Percentiles rank a stretch among this genome's conserved stretches.
phyloP scores from a whole-genome alignment of 768 basidiomycete species.

The Lentinus brumalis region DNA sequence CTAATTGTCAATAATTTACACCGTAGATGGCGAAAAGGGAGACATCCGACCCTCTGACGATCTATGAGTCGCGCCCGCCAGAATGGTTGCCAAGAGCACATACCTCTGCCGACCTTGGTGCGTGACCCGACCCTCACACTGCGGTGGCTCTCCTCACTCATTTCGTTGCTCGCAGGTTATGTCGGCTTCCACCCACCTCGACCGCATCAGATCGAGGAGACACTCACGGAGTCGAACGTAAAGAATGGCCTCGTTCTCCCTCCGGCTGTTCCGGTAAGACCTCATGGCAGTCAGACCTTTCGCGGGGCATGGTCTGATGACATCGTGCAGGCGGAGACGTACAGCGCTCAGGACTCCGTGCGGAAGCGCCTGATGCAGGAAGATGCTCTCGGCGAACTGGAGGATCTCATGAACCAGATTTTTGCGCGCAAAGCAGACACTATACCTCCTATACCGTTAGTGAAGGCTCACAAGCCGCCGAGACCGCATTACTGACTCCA shows the following conservation, averaged over 20 bases:
- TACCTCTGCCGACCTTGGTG: conserved; percentile 69
- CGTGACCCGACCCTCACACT: conserved; percentile 18
- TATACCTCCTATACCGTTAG: conserved; percentile 66
- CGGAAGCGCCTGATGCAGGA: conserved; percentile 52
- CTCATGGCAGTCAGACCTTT: conserved; percentile 6
- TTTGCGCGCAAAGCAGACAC: conserved; percentile 63
- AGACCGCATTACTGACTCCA: background rate
- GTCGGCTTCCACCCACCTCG: conserved; percentile 76
- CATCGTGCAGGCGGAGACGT: conserved; percentile 56
- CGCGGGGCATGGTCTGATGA: background rate
- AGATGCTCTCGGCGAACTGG: conserved; percentile 58
- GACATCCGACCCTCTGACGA: conserved; percentile 38
- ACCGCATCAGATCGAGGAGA: conserved; percentile 74
- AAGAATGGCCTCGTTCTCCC: conserved; percentile 63
- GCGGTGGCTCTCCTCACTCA: background rate
- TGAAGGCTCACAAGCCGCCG: conserved; percentile 3
- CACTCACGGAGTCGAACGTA: conserved; percentile 63
- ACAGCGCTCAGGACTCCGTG: conserved; percentile 57
- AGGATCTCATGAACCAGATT: conserved; percentile 77
- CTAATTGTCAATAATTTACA: background rate
- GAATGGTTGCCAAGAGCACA: conserved; percentile 73
- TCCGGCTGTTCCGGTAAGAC: conserved; percentile 58
- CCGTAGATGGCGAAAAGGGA: conserved; percentile 25
- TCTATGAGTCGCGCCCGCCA: conserved; percentile 71
- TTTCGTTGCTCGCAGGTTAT: conserved; percentile 52